Evolutionary conservation across 306 rosid species (phyloP), one percentile per base, ranked within the genome.

Genomic region (Acacia acuminata): DNA sequence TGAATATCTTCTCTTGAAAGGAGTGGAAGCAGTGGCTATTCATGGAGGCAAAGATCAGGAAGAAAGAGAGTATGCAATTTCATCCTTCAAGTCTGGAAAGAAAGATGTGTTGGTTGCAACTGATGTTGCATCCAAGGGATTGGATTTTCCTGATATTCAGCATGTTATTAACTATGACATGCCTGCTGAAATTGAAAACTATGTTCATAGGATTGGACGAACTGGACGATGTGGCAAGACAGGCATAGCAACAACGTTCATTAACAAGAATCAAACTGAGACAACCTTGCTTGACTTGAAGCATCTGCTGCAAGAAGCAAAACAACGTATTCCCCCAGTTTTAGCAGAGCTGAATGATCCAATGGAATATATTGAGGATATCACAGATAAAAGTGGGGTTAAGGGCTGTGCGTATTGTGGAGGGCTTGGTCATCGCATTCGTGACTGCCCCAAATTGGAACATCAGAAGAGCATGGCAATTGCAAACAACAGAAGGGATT

Each of bases 1-100:
- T 64, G 98, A 95, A 82, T 95, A 95, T 80, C 97, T 95, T 43
- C 97, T 93, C 76, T 78, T 93, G 84, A 95, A 93, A 88, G 99
- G 99, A 82, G 98, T 95, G 25, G 98, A 95, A 90, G 98, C 94
- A 17, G 97, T 95, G 89, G 94, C 99, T 68, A 82, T 95, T 73
- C 99, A 95, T 63, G 97, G 98, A 83, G 98, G 99, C 73, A 95
- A 93, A 84, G 98, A 93, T 90, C 99, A 95, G 87, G 98, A 92
- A 81, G 99, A 92, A 83, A 92, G 97, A 86, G 98, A 93, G 87
- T 90, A 90, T 73, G 94, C 99, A 40, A 92, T 96, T 75, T 71
- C 97, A 30, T 71, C 97, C 61, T 93, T 92, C 53, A 96, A 96
- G 87, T 85, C 94, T 10, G 89, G 98, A 73, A 88, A 87, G 88